phyloP scores from a whole-genome alignment of 305 asterid species.

The Fraxinus greggii region DNA sequence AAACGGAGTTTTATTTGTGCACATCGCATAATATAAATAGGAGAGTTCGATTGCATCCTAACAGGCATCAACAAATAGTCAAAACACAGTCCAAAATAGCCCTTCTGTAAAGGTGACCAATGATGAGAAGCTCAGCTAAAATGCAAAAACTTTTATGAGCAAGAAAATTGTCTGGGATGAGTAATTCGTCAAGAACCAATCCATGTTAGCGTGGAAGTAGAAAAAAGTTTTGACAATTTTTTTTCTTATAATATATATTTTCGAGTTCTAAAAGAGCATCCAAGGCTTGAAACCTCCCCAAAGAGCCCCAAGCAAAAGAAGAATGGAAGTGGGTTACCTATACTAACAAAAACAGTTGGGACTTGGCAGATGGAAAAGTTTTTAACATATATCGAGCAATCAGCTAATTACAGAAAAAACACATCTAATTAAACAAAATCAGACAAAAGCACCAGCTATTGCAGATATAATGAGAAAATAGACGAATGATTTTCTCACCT shows the following conservation, averaged over 20 bases:
- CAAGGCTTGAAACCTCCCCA: not conserved
- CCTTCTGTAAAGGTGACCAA: not conserved
- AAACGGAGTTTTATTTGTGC: not conserved
- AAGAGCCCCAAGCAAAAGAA: not conserved
- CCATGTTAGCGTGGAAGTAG: not conserved
- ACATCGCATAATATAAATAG: not conserved
- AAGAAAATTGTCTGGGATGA: not conserved
- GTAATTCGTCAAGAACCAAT: not conserved
- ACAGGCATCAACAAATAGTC: not conserved
- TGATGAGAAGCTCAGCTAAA: not conserved
- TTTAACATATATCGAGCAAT: not conserved
- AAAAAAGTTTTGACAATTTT: not conserved
- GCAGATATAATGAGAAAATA: not conserved
- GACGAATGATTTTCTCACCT: slow-evolving; percentile 42
- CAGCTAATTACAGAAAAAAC: not conserved
- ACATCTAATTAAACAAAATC: not conserved
- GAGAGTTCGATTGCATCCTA: not conserved
- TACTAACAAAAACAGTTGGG: not conserved
- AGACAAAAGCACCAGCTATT: not conserved
- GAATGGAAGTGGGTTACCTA: not conserved
- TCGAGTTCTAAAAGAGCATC: not conserved
- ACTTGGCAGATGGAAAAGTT: not conserved
- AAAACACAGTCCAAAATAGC: not conserved
- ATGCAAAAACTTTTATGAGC: not conserved
- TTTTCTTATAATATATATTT: not conserved